These are phyloP conservation scores for Fusarium sp. DNA, from an alignment of 2,329 filamentous ascomycete genomes.

Conservation along the genomic window DNA sequence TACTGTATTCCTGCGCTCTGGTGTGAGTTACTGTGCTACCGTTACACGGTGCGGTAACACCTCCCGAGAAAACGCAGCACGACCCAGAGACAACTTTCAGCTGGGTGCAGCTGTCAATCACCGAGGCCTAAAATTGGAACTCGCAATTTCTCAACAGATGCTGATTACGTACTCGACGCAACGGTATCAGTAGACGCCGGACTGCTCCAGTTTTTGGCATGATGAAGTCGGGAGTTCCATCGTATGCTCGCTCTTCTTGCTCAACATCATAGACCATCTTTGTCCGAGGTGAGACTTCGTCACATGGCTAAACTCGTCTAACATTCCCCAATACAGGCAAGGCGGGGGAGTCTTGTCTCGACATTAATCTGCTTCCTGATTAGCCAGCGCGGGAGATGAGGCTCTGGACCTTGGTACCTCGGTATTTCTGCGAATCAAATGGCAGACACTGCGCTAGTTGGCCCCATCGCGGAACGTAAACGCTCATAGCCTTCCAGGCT, in stretches of 20 bases:
- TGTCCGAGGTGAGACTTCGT: slow-evolving; percentile 23
- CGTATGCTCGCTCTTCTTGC: background rate
- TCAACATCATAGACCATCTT: background rate
- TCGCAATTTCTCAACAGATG: slow-evolving; percentile 7
- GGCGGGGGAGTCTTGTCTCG: slow-evolving; percentile 25
- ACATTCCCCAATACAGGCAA: slow-evolving; percentile 41
- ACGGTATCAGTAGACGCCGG: background rate
- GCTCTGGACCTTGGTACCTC: slow-evolving; percentile 22
- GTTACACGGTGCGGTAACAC: background rate
- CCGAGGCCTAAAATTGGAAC: slow-evolving; percentile 22
- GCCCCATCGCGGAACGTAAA: slow-evolving; percentile 29
- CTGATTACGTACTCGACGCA: background rate
- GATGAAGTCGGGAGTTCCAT: background rate
- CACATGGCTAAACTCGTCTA: slow-evolving; percentile 42
- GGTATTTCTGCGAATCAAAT: slow-evolving; percentile 21
- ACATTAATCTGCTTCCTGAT: slow-evolving; percentile 33
- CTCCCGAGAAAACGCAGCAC: background rate
- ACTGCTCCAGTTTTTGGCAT: background rate
- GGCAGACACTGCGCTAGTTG: background rate
- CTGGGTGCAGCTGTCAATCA: slow-evolving; percentile 9
- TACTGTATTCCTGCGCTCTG: background rate
- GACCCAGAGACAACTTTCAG: background rate
- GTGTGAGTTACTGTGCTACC: background rate
- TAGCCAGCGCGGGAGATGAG: slow-evolving; percentile 37
- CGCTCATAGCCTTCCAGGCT: background rate